Percentiles rank a stretch among this genome's conserved stretches.
Evolutionary conservation across 805 yeast genomes (phyloP).

Genomic region (Sugiyamaella marilandica): DNA sequence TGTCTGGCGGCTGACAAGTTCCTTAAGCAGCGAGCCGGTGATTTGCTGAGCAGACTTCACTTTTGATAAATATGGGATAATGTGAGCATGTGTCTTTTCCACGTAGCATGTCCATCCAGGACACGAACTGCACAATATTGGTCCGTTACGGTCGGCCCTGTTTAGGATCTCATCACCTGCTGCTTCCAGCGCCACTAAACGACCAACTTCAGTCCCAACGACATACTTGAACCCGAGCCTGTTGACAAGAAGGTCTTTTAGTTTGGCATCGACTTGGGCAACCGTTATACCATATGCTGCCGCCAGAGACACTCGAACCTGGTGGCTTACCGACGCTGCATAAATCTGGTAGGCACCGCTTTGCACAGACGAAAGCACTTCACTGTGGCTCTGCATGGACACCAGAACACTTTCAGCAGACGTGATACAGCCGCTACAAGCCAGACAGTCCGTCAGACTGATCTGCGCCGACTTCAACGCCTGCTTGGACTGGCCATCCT

Average conservation of each 20-base stretch:
- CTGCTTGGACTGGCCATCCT: slow-evolving; percentile 26
- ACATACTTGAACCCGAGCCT: slow-evolving; percentile 65
- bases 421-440: slow-evolving; percentile 96
- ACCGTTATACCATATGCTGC: slow-evolving; percentile 54
- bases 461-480: slow-evolving; percentile 76
- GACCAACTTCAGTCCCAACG: slow-evolving; percentile 81
- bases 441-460: slow-evolving; percentile 86
- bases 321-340: slow-evolving; percentile 80
- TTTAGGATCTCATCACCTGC: slow-evolving; percentile 42
- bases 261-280: slow-evolving; percentile 53
- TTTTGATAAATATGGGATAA: slow-evolving; percentile 63
- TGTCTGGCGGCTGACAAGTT: slow-evolving; percentile 38
- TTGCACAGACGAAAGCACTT: slow-evolving; percentile 58
- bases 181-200: slow-evolving; percentile 56
- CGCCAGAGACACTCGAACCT: slow-evolving; percentile 77
- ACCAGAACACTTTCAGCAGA: slow-evolving; percentile 94
- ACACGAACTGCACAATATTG: slow-evolving; percentile 68
- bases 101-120: slow-evolving; percentile 97
- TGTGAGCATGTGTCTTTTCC: slow-evolving; percentile 89
- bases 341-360: slow-evolving; percentile 39
- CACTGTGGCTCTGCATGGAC: slow-evolving; percentile 83
- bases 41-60: slow-evolving; percentile 92
- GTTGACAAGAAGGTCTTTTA: slow-evolving; percentile 53
- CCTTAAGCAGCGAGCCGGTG: slow-evolving; percentile 73
- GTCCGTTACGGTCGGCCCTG: slow-evolving; percentile 32